phyloP scores from a whole-genome alignment of 1,139 yeast species.

The Magnusiomyces sp. region DNA sequence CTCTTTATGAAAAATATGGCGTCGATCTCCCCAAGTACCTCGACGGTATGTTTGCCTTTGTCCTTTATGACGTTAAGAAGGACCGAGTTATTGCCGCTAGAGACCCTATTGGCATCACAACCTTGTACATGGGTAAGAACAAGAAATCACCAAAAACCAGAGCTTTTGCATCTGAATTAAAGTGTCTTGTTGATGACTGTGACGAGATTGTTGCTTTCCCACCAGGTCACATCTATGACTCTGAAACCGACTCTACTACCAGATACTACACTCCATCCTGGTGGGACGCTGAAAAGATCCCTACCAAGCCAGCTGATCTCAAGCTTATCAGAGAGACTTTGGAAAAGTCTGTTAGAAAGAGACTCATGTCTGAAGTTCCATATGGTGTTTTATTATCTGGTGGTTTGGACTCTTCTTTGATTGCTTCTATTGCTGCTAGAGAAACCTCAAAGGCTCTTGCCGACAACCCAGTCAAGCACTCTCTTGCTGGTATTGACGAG shows the following conservation, averaged over 20 bases:
- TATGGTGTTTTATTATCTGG: conserved; percentile 95
- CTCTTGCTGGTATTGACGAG: conserved; percentile 87
- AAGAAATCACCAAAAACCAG: conserved; percentile 64
- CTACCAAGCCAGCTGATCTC: conserved; percentile 67
- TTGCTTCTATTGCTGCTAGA: conserved; percentile 94
- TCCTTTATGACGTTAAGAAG: conserved; percentile 68
- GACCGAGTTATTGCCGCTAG: conserved; percentile 94
- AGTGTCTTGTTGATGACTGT: conserved; percentile 89
- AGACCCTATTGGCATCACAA: conserved; percentile 96
- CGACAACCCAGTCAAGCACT: conserved; percentile 39
- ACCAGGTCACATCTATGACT: conserved; percentile 96
- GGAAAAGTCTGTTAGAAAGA: conserved; percentile 94
- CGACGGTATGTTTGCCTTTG: conserved; percentile 98
- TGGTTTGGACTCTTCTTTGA: conserved; percentile 92
- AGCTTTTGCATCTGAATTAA: conserved; percentile 88
- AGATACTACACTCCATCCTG: conserved; percentile 89
- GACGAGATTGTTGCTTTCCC: conserved; percentile 91
- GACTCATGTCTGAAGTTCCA: conserved; percentile 98
- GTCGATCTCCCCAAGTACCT: conserved; percentile 83
- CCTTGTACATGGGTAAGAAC: conserved; percentile 87
- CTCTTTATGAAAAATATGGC: conserved; percentile 78
- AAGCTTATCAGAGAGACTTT: conserved; percentile 64
- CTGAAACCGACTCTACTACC: conserved; percentile 72
- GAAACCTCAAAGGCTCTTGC: conserved; percentile 77
- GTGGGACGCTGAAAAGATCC: conserved; percentile 78